phyloP scores from a whole-genome alignment of 306 rosid genomes.

The Arachis stenosperma region DNA sequence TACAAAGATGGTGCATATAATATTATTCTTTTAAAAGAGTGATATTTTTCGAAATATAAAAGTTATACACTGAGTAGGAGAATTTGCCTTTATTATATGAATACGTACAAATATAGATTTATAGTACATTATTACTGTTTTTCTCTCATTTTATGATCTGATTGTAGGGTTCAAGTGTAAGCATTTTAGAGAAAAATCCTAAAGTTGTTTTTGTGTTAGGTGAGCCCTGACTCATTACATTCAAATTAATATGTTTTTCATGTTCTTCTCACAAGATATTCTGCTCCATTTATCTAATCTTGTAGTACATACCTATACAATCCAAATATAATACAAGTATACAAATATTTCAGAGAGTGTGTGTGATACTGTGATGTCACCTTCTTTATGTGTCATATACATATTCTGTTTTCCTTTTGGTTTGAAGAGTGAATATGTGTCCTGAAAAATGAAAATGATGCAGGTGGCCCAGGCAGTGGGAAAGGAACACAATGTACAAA shows the following conservation, averaged over 20 bases:
- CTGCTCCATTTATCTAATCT: not conserved
- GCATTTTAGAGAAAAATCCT: conserved; percentile 64
- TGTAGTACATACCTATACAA: too few species aligned
- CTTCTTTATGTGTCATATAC: too few species aligned
- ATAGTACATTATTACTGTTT: not conserved
- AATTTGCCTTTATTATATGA: not conserved
- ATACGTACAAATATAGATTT: too few species aligned
- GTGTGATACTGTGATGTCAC: too few species aligned
- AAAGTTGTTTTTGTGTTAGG: conserved; percentile 95
- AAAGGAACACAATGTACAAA: conserved; percentile 96
- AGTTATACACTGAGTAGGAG: too few species aligned
- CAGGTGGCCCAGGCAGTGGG: conserved; percentile 99
- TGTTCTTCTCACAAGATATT: not conserved
- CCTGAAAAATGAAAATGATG: conserved; percentile 29
- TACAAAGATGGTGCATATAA: too few species aligned
- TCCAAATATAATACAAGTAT: too few species aligned
- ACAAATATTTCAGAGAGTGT: too few species aligned
- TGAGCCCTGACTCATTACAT: conserved; percentile 44
- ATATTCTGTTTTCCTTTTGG: too few species aligned
- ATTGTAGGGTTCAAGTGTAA: conserved; percentile 62
- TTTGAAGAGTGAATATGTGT: conserved; percentile 2
- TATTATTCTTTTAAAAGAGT: too few species aligned
- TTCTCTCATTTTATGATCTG: not conserved
- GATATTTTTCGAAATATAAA: too few species aligned
- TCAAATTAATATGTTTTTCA: not conserved